phyloP scores from a whole-genome alignment of 2,329 filamentous ascomycete genomes.

The Tolypocladium capitatum region DNA sequence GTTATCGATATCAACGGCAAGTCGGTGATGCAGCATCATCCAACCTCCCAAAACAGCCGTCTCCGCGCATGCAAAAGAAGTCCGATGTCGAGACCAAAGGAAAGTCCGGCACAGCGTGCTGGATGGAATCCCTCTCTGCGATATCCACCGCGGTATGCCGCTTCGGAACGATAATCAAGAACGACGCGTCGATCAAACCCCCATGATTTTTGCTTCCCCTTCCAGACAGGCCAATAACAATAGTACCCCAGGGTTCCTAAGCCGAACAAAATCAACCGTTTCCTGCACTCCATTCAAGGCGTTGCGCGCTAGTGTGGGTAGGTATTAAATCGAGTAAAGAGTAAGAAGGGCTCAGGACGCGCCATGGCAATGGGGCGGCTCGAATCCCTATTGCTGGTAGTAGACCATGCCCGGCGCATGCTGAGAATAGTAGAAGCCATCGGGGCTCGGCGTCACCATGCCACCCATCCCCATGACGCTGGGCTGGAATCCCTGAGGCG shows the following conservation, averaged over 20 bases:
- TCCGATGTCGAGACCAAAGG: not conserved
- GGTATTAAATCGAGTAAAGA: constrained; percentile 19
- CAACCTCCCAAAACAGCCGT: not conserved
- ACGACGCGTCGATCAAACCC: not conserved
- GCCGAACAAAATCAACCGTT: not conserved
- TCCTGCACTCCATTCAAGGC: not conserved
- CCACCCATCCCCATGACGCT: constrained; percentile 59
- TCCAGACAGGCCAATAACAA: not conserved
- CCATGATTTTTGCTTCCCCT: not conserved
- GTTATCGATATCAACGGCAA: not conserved
- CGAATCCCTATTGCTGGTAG: constrained; percentile 41
- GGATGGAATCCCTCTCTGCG: not conserved
- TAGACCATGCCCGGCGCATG: constrained; percentile 43
- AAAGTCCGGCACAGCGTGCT: not conserved
- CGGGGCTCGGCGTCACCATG: constrained; percentile 60
- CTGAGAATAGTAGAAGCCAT: constrained; percentile 59
- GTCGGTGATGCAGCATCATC: not conserved
- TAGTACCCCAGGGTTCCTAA: not conserved
- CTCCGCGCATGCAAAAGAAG: not conserved
- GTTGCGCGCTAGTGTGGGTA: constrained; percentile 5
- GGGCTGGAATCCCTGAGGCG: constrained; percentile 38
- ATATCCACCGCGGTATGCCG: not conserved
- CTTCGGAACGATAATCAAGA: not conserved
- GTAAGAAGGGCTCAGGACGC: constrained; percentile 11
- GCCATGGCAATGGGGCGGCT: constrained; percentile 8